phyloP scores from a whole-genome alignment of 768 basidiomycete species.

The Rossbeevera mucosa region DNA sequence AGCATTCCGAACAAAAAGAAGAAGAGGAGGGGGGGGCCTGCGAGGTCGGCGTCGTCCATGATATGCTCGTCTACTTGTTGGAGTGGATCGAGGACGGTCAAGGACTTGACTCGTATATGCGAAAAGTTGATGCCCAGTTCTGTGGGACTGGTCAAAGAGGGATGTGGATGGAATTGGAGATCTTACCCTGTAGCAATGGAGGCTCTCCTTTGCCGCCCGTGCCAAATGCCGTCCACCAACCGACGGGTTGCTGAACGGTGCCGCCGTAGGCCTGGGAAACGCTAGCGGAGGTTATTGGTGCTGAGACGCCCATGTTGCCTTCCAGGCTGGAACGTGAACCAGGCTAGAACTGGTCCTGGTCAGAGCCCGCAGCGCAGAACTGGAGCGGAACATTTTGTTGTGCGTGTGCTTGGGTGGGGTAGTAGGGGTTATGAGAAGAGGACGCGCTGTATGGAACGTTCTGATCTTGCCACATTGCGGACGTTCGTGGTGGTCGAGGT shows the following conservation, averaged over 20 bases:
- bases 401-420: slow-evolving; percentile 39
- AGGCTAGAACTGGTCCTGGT: slow-evolving; percentile 59
- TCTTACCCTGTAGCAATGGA: slow-evolving; percentile 85
- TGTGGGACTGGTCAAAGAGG: slow-evolving; percentile 29
- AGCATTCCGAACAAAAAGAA: slow-evolving; percentile 92
- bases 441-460: slow-evolving; percentile 53
- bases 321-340: slow-evolving; percentile 75
- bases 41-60: slow-evolving; percentile 99
- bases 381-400: slow-evolving; percentile 62
- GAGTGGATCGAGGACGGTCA: slow-evolving; percentile 94
- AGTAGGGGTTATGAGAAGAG: slow-evolving; percentile 57
- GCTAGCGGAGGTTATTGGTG: slow-evolving; percentile 43
- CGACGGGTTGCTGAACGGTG: slow-evolving; percentile 65
- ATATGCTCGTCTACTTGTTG: slow-evolving; percentile 80
- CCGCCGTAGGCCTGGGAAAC: slow-evolving; percentile 57
- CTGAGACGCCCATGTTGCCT: slow-evolving; percentile 57
- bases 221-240: slow-evolving; percentile 96
- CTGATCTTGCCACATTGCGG: slow-evolving; percentile 72
- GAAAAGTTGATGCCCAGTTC: slow-evolving; percentile 98
- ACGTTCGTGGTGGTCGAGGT: slow-evolving; percentile 21
- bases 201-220: slow-evolving; percentile 96
- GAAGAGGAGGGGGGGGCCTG: slow-evolving; percentile 93
- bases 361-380: slow-evolving; percentile 66
- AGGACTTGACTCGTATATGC: slow-evolving; percentile 89
- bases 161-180: neutral